phyloP scores from a whole-genome alignment of 805 yeast genomes.

The Barnettozyma pratensis region DNA sequence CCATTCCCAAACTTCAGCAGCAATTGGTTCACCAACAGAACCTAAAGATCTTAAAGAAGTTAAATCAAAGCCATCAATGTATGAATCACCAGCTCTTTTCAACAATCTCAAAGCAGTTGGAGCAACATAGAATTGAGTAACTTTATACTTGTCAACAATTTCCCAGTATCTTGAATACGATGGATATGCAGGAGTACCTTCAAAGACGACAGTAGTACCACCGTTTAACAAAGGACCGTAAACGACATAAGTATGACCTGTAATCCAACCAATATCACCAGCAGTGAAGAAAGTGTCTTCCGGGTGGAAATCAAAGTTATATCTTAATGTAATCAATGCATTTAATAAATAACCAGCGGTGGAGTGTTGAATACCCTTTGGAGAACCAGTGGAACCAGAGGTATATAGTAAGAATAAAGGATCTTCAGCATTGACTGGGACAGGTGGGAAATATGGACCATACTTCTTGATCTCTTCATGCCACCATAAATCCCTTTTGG shows the following conservation, averaged over 20 bases:
- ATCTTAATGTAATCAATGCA: conserved; percentile 68
- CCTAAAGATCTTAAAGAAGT: conserved; percentile 65
- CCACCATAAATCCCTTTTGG: conserved; percentile 72
- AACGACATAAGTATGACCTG: conserved; percentile 80
- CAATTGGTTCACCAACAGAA: conserved; percentile 84
- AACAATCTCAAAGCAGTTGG: conserved; percentile 78
- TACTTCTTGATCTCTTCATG: conserved; percentile 62
- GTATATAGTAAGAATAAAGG: conserved; percentile 78
- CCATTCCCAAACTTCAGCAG: conserved; percentile 88
- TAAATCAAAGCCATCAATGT: conserved; percentile 56
- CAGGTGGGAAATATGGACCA: conserved; percentile 68
- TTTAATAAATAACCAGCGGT: conserved; percentile 78
- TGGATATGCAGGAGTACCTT: conserved; percentile 87
- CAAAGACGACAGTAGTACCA: conserved; percentile 74
- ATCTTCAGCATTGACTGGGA: conserved; percentile 73
- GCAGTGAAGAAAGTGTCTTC: conserved; percentile 79
- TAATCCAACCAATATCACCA: conserved; percentile 90
- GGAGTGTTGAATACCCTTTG: conserved; percentile 80
- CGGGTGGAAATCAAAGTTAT: conserved; percentile 69
- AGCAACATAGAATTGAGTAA: conserved; percentile 77
- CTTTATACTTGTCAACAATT: conserved; percentile 64
- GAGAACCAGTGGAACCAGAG: conserved; percentile 85
- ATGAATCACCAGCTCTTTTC: conserved; percentile 67
- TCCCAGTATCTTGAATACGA: conserved; percentile 77
- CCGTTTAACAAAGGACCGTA: conserved; percentile 79